A percentile compares a stretch with the other conserved stretches of the same genome.
phyloP scores from a whole-genome alignment of 345 rosid species.

The Populus nigra region DNA sequence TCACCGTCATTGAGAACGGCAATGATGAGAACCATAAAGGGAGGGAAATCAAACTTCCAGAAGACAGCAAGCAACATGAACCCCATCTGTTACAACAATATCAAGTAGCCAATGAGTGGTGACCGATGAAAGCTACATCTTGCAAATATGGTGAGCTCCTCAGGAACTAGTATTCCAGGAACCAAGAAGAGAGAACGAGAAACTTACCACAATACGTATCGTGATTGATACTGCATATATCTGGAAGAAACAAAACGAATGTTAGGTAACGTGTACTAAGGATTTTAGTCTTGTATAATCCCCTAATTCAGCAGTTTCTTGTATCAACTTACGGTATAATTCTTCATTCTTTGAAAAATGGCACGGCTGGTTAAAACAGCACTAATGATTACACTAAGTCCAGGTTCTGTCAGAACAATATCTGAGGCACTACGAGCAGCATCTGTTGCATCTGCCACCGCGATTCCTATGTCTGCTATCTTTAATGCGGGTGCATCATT shows the following conservation, averaged over 20 bases:
- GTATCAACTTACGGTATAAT: slow-evolving; percentile 57
- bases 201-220: slow-evolving; percentile 74
- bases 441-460: slow-evolving; percentile 92
- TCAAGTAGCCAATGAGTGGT: background rate
- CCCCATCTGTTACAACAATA: slow-evolving; percentile 47
- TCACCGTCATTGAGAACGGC: slow-evolving; percentile 78
- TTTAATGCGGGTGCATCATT: slow-evolving; percentile 91
- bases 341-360: slow-evolving; percentile 91
- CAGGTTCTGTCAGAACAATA: slow-evolving; percentile 90
- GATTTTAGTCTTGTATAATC: background rate
- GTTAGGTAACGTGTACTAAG: background rate
- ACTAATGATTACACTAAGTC: slow-evolving; percentile 83
- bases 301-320: background rate
- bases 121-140: background rate
- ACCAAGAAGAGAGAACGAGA: background rate
- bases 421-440: slow-evolving; percentile 91
- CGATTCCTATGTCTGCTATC: slow-evolving; percentile 87
- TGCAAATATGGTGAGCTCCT: background rate
- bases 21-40: slow-evolving; percentile 79
- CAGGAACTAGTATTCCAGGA: background rate
- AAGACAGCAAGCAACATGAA: slow-evolving; percentile 64
- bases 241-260: slow-evolving; percentile 24
- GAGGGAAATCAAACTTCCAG: slow-evolving; percentile 83
- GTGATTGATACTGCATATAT: slow-evolving; percentile 88
- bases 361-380: slow-evolving; percentile 95